These are phyloP conservation scores for Ceriops zippeliana DNA, from an alignment of 345 rosid genomes.

Conservation along the genomic window DNA sequence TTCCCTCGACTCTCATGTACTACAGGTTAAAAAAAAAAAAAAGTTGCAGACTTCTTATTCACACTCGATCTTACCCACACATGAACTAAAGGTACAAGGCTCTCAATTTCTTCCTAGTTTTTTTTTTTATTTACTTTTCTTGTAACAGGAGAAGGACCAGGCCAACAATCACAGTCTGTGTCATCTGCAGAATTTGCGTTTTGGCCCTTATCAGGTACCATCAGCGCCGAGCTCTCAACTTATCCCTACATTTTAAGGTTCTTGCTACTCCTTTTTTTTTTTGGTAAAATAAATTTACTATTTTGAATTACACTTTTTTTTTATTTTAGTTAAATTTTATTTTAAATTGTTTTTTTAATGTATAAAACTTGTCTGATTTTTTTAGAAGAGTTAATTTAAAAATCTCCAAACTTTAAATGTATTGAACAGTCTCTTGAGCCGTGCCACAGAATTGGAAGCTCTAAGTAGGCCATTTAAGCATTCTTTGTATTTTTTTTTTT, in stretches of 20 bases:
- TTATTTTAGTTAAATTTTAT: too few relatives aligned
- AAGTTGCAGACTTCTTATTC: neutral
- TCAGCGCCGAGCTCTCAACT: too few relatives aligned
- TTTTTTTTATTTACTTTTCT: neutral
- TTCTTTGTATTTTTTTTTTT: too few relatives aligned
- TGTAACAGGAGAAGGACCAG: slow-evolving; percentile 9
- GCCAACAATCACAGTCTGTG: neutral
- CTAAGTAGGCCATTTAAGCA: too few relatives aligned
- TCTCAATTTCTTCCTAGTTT: neutral
- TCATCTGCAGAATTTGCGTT: slow-evolving; percentile 6
- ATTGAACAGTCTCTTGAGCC: too few relatives aligned
- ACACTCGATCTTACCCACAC: neutral
- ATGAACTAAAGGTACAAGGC: neutral
- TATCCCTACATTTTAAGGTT: too few relatives aligned
- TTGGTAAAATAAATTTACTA: too few relatives aligned
- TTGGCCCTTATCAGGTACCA: slow-evolving; percentile 5
- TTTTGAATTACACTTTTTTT: too few relatives aligned
- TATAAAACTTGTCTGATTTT: too few relatives aligned
- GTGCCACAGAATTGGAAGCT: neutral
- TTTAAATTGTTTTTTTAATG: neutral
- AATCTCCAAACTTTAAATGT: too few relatives aligned
- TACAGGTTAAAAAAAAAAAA: slow-evolving; percentile 22
- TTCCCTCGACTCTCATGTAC: slow-evolving; percentile 22
- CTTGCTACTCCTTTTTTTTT: too few relatives aligned
- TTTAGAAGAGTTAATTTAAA: too few relatives aligned